Evolutionary conservation across 2,329 filamentous ascomycete genomes (phyloP).

Genomic region (Aspergillus brasiliensis): DNA sequence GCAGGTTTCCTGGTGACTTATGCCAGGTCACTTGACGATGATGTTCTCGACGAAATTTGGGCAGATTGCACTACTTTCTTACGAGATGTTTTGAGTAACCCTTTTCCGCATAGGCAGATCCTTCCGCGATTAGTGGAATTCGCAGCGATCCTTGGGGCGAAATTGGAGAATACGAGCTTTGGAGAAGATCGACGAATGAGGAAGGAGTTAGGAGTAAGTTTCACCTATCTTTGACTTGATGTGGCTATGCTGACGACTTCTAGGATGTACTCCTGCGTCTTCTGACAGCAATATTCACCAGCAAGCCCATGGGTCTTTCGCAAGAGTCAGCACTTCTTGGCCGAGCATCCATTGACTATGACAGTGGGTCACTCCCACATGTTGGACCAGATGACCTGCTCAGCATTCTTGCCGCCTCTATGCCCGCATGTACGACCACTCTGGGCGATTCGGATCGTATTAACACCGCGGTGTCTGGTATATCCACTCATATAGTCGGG

Average conservation of each 20-base stretch:
- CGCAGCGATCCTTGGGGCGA: slow-evolving; percentile 84
- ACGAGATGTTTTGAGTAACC: slow-evolving; percentile 86
- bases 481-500: slow-evolving; percentile 79
- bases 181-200: slow-evolving; percentile 92
- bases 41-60: slow-evolving; percentile 99
- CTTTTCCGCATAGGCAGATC: slow-evolving; percentile 90
- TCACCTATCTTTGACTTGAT: background rate
- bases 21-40: slow-evolving; percentile 85
- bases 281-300: slow-evolving; percentile 91
- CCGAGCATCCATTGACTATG: slow-evolving; percentile 46
- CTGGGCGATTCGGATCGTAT: slow-evolving; percentile 85
- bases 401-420: slow-evolving; percentile 73
- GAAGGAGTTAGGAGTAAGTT: slow-evolving; percentile 77
- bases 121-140: slow-evolving; percentile 85
- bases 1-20: slow-evolving; percentile 91
- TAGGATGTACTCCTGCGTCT: slow-evolving; percentile 87
- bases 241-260: slow-evolving; percentile 22
- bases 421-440: slow-evolving; percentile 79
- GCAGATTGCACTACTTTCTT: slow-evolving; percentile 89
- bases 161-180: slow-evolving; percentile 97
- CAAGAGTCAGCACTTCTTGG: slow-evolving; percentile 54
- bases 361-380: slow-evolving; percentile 37
- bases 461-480: slow-evolving; percentile 72
- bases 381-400: slow-evolving; percentile 73
- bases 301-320: slow-evolving; percentile 73